Evolutionary conservation across 2,329 filamentous ascomycete genomes (phyloP), one percentile per base, ranked within the genome.

Genomic region (Monilinia polystroma): DNA sequence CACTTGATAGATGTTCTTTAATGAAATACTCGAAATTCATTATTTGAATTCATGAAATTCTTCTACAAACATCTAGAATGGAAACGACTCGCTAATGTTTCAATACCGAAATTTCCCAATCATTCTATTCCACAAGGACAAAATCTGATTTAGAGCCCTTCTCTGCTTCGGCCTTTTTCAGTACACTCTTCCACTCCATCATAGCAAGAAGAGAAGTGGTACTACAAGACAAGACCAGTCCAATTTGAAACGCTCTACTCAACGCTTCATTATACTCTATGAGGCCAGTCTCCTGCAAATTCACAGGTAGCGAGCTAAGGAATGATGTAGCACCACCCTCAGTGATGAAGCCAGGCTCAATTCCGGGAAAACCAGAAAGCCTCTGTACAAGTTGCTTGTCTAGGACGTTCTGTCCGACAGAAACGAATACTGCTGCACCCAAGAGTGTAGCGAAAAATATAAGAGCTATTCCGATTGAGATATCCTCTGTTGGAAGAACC

Each of bases 221-320:
- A 16, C 89, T 66, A 6, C 80, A 80, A 1, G 81, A 80, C 72
- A 88, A 77, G 11, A 84, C 82, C 10, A 88, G 78, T 1, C 81
- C 83, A 11, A 90, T 84, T 68, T 85, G 83, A 73, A 89, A 91
- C 0, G 83, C 83, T 67, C 82, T 77, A 2, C 81, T 81, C 49
- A 92, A 76, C 0, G 87, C 81, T 32, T 79, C 75, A 73, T 90
- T 91, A 78, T 92, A 92, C 0, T 81, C 84, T 0, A 71, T 55
- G 11, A 85, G 76, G 35, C 86, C 83, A 2, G 76, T 76, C 2
- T 72, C 66, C 1, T 85, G 73, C 67, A 77, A 80, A 60, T 81
- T 67, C 0, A 70, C 51, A 0, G 78, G 75, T 52, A 87, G 79
- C 20, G 76, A 74, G 0, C 77, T 72, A 69, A 81, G 80, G 29